Base-by-base conservation (phyloP, 2,329 filamentous ascomycete species). In the Coniosporium tulheliwenetii region DNA sequence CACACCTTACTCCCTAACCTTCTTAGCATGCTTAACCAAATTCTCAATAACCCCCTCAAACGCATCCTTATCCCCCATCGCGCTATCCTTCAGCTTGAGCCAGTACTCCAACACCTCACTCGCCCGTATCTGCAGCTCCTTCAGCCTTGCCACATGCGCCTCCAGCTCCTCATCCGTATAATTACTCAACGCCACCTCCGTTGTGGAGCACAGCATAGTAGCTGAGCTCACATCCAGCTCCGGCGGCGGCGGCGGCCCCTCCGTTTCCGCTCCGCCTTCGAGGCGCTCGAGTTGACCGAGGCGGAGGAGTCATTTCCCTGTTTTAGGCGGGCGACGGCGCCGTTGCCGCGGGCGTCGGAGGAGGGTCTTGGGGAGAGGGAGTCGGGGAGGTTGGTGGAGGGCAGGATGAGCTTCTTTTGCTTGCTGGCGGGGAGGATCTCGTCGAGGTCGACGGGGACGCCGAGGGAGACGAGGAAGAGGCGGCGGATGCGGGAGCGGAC, bases 41-140 rank as follows among this genome's bases (percentile, higher is more conserved):
- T 94, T 95, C 63, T 94, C 89, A 70, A 96, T 95, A 12, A 96
- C 89, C 1, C 85, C 86, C 57, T 96, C 89, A 58, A 95, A 91
- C 2, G 86, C 85, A 57, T 95, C 89, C 50, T 91, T 80, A 56
- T 96, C 89, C 34, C 84, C 84, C 47, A 93, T 66, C 52, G 89
- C 85, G 50, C 86, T 85, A 56, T 94, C 87, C 40, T 82, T 80
- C 51, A 79, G 69, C 65, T 84, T 83, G 50, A 84, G 73, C 89
- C 89, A 96, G 57, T 89, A 93, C 48, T 85, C 82, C 40, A 95
- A 66, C 33, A 87, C 77, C 44, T 84, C 75, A 41, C 79, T 81
- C 3, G 85, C 85, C 15, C 73, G 69, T n/a, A 66, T 69, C 44
- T 84, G 77, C 60, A 87, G 67, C 9, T 70, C 73, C 53, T 85